Evolutionary conservation across 495 filamentous ascomycete genomes (phyloP), one percentile per base, ranked within the genome.

Genomic region (Saxophila tyrrhenica): DNA sequence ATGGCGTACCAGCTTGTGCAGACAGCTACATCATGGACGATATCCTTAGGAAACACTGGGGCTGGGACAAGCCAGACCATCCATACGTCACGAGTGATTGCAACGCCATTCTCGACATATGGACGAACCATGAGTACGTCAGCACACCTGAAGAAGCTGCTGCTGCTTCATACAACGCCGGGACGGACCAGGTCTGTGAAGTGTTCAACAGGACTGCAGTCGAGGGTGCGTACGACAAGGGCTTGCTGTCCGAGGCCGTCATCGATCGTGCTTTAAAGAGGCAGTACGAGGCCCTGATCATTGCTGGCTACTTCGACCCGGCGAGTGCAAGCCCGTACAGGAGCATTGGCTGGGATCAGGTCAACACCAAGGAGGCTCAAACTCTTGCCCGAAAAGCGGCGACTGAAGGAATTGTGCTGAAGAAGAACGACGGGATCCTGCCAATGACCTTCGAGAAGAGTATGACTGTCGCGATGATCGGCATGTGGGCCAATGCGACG

Each of bases 131-230:
- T 23, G 20, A 32, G 13, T 50, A 35, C 48, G 48, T 50, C 17
- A 17, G 21, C 9, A 50, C 25, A 11, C 9, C 29, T 25, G 25
- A 50, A n/a, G 48, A 25, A 50, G 48, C n/a, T 17, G 48, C 48
- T 19, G 48, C 48, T 11, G 48, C 38, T 15, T 25, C 48, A 29
- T 35, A 35, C n/a, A 50, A 50, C 38, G 48, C 80, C 1, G 80
- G 80, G 0, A 81, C 77, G 0, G 80, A 82, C 61, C 70, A 82
- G 44, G 71, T 82, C 56, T 83, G 80, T 57, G 80, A 78, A 1
- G 70, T 35, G 7, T 35, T 35, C 72, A 42, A 65, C 74, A 51
- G 54, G 64, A 52, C 66, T 82, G 15, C n/a, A 29, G 16, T 35
- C 38, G 15, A 50, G 32, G 1, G 48, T 21, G 25, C 38, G 19